Conservation (phyloP, 208 protist species). For the Angomonas desouzai region DNA sequence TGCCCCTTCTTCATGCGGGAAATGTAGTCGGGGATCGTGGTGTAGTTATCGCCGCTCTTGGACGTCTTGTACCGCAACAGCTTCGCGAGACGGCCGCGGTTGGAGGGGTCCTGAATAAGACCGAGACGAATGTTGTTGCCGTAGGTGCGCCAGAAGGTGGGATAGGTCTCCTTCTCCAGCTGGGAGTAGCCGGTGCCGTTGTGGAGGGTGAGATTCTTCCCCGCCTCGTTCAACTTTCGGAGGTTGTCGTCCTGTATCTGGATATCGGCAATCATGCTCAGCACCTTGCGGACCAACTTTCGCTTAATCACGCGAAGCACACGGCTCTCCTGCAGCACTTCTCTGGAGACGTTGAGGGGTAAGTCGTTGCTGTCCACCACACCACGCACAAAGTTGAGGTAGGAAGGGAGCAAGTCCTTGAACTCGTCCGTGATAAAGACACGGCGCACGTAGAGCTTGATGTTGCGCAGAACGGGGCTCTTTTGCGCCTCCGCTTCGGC, state of each 20-base stretch:
- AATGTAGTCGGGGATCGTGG: constrained; percentile 90
- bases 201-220: background rate
- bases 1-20: constrained; percentile 93
- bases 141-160: constrained; percentile 94
- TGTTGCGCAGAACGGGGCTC: constrained; percentile 52
- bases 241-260: constrained; percentile 38
- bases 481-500: constrained; percentile 81
- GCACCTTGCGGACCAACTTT: constrained; percentile 91
- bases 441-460: constrained; percentile 94
- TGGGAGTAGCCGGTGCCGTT: constrained; percentile 24
- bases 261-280: constrained; percentile 90
- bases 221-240: background rate
- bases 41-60: constrained; percentile 64
- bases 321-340: constrained; percentile 96
- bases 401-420: constrained; percentile 91
- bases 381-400: constrained; percentile 92
- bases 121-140: constrained; percentile 97
- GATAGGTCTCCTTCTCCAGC: constrained; percentile 78
- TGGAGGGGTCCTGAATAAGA: constrained; percentile 96
- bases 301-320: constrained; percentile 94
- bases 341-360: constrained; percentile 98
- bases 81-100: constrained; percentile 95
- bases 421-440: constrained; percentile 98
- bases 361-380: constrained; percentile 99
- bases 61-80: constrained; percentile 94